These are phyloP conservation scores for Lepidium didymum DNA, from an alignment of 345 rosid species.

Conservation along the genomic window DNA sequence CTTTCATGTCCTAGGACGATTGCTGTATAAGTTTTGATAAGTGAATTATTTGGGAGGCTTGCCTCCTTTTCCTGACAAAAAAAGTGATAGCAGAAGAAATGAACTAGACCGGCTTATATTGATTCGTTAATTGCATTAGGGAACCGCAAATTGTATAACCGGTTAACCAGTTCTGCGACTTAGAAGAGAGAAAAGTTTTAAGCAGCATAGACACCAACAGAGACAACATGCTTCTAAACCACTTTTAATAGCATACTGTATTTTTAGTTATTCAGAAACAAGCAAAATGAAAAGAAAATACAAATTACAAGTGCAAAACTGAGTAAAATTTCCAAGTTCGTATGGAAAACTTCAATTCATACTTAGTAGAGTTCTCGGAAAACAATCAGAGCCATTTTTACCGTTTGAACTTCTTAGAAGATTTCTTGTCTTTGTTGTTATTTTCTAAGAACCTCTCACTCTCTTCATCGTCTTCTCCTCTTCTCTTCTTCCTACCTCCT, in stretches of 20 bases:
- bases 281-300: neutral
- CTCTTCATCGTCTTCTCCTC: constrained; percentile 55
- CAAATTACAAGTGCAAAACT: neutral
- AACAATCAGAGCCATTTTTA: neutral
- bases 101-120: neutral
- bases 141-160: neutral
- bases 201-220: neutral
- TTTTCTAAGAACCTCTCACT: constrained; percentile 44
- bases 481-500: constrained; percentile 41
- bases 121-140: neutral
- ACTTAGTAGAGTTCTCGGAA: neutral
- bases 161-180: neutral
- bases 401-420: constrained; percentile 37
- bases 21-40: too few relatives aligned
- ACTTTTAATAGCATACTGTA: neutral
- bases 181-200: neutral
- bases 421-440: constrained; percentile 38
- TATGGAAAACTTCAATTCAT: neutral
- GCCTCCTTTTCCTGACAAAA: too few relatives aligned
- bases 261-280: neutral
- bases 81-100: neutral
- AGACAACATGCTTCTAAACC: neutral
- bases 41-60: too few relatives aligned
- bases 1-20: too few relatives aligned
- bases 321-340: neutral